A percentile compares a stretch with the other conserved stretches of the same genome.
These are phyloP conservation scores for Coelastrella sp. DNA, from an alignment of 139 green algal genomes.

Conservation along the genomic window DNA sequence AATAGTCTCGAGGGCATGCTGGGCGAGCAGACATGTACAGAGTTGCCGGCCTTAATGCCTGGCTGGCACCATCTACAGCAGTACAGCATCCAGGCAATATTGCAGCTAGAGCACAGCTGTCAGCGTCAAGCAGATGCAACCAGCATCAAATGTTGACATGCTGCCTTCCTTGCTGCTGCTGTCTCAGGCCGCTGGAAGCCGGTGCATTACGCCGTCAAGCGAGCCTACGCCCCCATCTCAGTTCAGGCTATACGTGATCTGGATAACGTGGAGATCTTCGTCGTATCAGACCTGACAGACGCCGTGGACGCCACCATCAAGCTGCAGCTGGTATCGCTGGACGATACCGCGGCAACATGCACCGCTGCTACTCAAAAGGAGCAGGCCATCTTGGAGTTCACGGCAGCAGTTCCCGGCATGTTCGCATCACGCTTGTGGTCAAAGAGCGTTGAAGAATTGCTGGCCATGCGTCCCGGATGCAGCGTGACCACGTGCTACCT, in stretches of 20 bases:
- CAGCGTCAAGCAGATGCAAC: too few relatives aligned
- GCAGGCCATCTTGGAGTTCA: not conserved
- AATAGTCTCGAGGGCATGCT: too few relatives aligned
- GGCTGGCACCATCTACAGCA: too few relatives aligned
- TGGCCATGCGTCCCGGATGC: slow-evolving; percentile 16
- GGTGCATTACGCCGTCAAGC: slow-evolving; percentile 65
- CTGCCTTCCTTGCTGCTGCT: not conserved
- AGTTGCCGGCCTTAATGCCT: too few relatives aligned
- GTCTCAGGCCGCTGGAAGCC: slow-evolving; percentile 69
- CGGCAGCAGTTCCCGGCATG: not conserved
- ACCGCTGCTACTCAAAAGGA: not conserved
- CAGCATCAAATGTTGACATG: too few relatives aligned
- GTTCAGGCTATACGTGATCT: not conserved
- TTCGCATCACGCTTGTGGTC: slow-evolving; percentile 35
- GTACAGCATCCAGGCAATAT: too few relatives aligned
- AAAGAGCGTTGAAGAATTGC: not conserved
- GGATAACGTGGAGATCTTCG: slow-evolving; percentile 6
- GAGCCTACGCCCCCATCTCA: slow-evolving; percentile 38
- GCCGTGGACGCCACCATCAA: not conserved
- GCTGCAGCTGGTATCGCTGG: slow-evolving; percentile 23
- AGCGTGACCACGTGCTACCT: slow-evolving; percentile 19
- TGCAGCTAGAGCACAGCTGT: too few relatives aligned
- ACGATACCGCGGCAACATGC: not conserved
- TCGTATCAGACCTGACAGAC: slow-evolving; percentile 21
- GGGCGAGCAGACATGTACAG: too few relatives aligned